Evolutionary conservation across 176 grass and related monocot species (phyloP).

Genomic region (Rhynchospora breviuscula): DNA sequence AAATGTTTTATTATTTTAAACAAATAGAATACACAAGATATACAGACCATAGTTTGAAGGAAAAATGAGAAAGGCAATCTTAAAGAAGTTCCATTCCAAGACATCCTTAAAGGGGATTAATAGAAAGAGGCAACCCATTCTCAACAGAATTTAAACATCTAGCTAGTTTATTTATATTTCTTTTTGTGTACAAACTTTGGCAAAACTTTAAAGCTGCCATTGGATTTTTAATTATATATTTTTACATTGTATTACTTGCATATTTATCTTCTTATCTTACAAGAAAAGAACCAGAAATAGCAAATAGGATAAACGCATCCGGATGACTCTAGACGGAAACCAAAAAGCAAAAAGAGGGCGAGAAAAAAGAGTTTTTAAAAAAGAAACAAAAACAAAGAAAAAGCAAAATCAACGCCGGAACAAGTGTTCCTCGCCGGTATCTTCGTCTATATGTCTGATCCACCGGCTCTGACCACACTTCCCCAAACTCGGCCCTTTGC

Average conservation of each 20-base stretch:
- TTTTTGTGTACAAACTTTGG: neutral
- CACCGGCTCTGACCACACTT: slow-evolving; percentile 25
- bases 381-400: neutral
- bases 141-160: neutral
- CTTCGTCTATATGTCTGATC: slow-evolving; percentile 57
- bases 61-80: neutral
- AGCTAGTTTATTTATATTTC: neutral
- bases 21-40: neutral
- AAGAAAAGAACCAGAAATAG: neutral
- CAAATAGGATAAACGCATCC: neutral
- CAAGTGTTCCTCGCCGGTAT: slow-evolving; percentile 67
- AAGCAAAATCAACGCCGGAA: slow-evolving; percentile 45
- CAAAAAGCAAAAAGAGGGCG: neutral
- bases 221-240: neutral
- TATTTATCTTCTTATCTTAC: neutral
- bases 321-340: neutral
- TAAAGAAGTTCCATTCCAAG: neutral
- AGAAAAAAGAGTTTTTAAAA: neutral
- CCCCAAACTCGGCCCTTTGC: slow-evolving; percentile 55
- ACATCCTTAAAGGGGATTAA: neutral
- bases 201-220: neutral
- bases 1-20: neutral
- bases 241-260: neutral
- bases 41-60: neutral
- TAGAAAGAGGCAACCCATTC: neutral